Evolutionary conservation across 2,329 filamentous ascomycete genomes (phyloP), one percentile per base, ranked within the genome.

Genomic region (Talaromyces piceae): DNA sequence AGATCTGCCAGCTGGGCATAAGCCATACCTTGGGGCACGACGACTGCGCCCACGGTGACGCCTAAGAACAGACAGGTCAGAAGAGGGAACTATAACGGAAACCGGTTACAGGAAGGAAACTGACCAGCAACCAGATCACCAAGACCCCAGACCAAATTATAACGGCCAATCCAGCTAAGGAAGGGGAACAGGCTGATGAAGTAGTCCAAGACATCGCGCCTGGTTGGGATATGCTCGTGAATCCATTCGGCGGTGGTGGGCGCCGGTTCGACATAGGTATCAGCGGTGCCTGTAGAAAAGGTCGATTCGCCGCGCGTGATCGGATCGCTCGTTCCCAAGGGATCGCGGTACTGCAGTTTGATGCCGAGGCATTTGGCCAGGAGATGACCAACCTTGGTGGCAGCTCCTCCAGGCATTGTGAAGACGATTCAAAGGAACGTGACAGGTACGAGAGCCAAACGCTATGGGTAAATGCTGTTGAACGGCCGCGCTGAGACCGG

Each of bases 21-120:
- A 1, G 91, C 91, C 91, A 97, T 96, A 56, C 89, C 86, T 66
- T 97, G 91, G 5, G 91, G 91, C n/a, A 97, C 88, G 23, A 96
- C 90, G 22, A 90, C 86, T 47, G 84, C 78, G 37, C 86, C 86
- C 47, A 87, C 82, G 3, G 84, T 88, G 54, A 87, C 77, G 73
- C 81, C 79, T 82, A 45, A n/a, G 33, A 7, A 37, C 16, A 18
- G 4, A 9, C n/a, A 18, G 3, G 13, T 37, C 11, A 37, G 31
- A 20, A 37, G 1, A 37, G n/a, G 16, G 16, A 20, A 37, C 5
- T 18, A 18, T 20, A n/a, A n/a, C 7, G 46, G 41, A 18, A 41
- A 47, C 20, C 11, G 4, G 28, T 12, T n/a, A 9, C 22, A 23
- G 16, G 12, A 13, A 25, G 9, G 67, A 45, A 41, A 55, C 80